A percentile compares a stretch with the other conserved stretches of the same genome.
Evolutionary conservation across 495 filamentous ascomycete species (phyloP).

Genomic region (Podospora didyma): DNA sequence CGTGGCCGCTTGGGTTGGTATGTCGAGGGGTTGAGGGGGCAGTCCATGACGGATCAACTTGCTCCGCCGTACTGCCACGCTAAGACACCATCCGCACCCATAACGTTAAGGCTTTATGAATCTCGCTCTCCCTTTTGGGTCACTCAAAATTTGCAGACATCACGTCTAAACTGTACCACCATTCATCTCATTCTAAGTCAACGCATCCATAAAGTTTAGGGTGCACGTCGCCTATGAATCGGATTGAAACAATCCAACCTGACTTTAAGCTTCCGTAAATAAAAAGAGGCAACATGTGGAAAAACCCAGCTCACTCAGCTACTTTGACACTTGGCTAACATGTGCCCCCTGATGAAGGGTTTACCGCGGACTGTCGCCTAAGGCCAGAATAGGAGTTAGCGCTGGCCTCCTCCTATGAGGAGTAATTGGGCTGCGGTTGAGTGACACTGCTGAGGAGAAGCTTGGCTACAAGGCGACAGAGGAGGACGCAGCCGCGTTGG

Average conservation of each 20-base stretch:
- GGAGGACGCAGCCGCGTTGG: constrained; percentile 37
- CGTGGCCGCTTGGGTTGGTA: no score
- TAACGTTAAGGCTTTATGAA: no score
- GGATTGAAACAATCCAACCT: neutral
- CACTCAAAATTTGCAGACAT: no score
- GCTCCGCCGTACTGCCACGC: neutral
- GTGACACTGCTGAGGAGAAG: constrained; percentile 38
- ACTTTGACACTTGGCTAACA: neutral
- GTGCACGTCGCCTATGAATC: no score
- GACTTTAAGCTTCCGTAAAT: neutral
- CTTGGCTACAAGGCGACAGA: constrained; percentile 42
- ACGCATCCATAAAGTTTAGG: no score
- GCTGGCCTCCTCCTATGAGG: constrained; percentile 43
- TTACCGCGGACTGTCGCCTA: constrained; percentile 37
- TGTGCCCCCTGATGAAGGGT: constrained; percentile 15
- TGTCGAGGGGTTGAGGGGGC: no score
- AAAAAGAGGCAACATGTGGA: constrained; percentile 19
- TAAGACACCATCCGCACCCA: no score
- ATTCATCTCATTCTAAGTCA: no score
- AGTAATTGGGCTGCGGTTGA: constrained; percentile 33
- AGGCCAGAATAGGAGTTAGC: constrained; percentile 34
- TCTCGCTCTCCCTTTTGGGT: no score
- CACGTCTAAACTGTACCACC: no score
- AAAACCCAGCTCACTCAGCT: no score
- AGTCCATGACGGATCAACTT: neutral